phyloP scores from a whole-genome alignment of 2,329 filamentous ascomycete species.

The Clarireedia homoeocarpa region DNA sequence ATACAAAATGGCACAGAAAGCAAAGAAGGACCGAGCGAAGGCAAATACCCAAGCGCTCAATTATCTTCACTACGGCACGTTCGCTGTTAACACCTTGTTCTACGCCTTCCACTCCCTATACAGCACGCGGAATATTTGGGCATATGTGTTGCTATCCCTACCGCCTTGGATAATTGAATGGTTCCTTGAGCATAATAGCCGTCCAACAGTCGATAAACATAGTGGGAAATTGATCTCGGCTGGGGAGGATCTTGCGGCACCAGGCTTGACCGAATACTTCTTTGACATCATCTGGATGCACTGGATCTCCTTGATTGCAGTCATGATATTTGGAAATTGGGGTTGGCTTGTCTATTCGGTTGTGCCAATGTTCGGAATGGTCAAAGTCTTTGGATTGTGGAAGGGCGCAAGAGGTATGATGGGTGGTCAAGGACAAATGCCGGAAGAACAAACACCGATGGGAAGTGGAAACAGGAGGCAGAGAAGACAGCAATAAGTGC shows the following conservation, averaged over 20 bases:
- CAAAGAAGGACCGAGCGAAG: constrained; percentile 52
- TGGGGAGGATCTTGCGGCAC: constrained; percentile 81
- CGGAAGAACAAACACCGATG: constrained; percentile 22
- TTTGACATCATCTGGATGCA: constrained; percentile 97
- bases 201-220: constrained; percentile 61
- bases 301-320: constrained; percentile 68
- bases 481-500: constrained; percentile 17
- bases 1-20: constrained; percentile 29
- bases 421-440: constrained; percentile 23
- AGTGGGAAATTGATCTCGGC: constrained; percentile 50
- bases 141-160: constrained; percentile 64
- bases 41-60: constrained; percentile 71
- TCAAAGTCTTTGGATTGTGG: constrained; percentile 29
- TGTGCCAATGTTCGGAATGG: constrained; percentile 27
- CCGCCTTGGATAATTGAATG: constrained; percentile 76
- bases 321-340: constrained; percentile 72
- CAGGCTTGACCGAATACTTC: constrained; percentile 93
- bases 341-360: constrained; percentile 55
- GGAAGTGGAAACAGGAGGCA: constrained; percentile 28
- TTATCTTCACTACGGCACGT: constrained; percentile 71
- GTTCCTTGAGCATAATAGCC: constrained; percentile 75
- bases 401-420: constrained; percentile 30
- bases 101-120: constrained; percentile 60
- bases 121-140: constrained; percentile 52
- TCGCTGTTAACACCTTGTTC: constrained; percentile 66